Evolutionary conservation across 2,329 filamentous ascomycete species (phyloP).

Genomic region (Microsporum audouinii): DNA sequence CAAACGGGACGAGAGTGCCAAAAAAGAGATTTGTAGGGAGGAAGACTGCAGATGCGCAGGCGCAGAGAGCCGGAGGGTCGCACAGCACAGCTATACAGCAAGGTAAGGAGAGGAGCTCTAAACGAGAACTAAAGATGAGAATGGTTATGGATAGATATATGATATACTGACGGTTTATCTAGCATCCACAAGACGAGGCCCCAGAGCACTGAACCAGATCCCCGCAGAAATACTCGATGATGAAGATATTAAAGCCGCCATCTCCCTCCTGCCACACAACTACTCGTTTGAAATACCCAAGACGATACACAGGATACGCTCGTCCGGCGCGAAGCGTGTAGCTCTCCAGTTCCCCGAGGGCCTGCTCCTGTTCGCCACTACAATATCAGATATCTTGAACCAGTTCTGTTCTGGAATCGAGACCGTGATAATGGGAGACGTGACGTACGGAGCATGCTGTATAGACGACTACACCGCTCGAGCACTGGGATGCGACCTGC

Average conservation of each 20-base stretch:
- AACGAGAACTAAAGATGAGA: not conserved
- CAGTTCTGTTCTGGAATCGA: conserved; percentile 87
- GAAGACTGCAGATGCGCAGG: conserved; percentile 49
- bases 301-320: conserved; percentile 87
- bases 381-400: conserved; percentile 89
- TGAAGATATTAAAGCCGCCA: conserved; percentile 72
- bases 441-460: conserved; percentile 96
- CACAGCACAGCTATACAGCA: conserved; percentile 36
- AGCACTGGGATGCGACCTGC: conserved; percentile 81
- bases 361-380: conserved; percentile 87
- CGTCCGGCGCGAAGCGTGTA: conserved; percentile 64
- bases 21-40: conserved; percentile 88
- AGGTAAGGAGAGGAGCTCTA: conserved; percentile 21
- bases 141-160: not conserved
- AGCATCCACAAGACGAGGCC: conserved; percentile 57
- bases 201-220: conserved; percentile 80
- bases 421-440: conserved; percentile 97
- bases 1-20: conserved; percentile 49
- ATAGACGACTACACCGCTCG: conserved; percentile 97
- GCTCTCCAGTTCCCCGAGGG: conserved; percentile 98
- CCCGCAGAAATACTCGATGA: conserved; percentile 79
- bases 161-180: conserved; percentile 4
- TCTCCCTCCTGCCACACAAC: conserved; percentile 78
- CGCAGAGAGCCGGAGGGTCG: conserved; percentile 42
- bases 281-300: conserved; percentile 99